phyloP scores from a whole-genome alignment of 768 basidiomycete genomes.

The Suillus hirtellus region DNA sequence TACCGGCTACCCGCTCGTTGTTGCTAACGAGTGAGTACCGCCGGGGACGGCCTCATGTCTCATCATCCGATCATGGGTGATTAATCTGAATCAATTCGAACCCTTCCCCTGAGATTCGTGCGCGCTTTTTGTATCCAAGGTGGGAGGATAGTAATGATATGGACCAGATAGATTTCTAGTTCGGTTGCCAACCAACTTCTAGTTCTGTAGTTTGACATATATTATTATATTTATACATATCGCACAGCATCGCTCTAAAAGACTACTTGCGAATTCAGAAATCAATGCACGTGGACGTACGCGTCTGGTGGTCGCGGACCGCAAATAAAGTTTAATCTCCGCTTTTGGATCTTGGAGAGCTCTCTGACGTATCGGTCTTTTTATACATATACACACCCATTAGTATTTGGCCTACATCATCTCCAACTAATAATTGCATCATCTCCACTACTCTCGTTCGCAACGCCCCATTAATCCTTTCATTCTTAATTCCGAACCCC shows the following conservation, averaged over 20 bases:
- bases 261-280: background rate
- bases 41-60: background rate
- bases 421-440: slow-evolving; percentile 4
- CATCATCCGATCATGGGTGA: background rate
- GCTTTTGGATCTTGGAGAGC: slow-evolving; percentile 13
- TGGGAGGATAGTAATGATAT: background rate
- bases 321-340: slow-evolving; percentile 16
- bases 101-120: background rate
- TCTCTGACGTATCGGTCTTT: slow-evolving; percentile 1
- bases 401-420: slow-evolving; percentile 2
- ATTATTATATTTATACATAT: background rate
- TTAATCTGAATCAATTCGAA: background rate
- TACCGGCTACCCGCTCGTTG: background rate
- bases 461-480: background rate
- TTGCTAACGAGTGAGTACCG: background rate
- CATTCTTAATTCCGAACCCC: background rate
- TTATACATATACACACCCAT: slow-evolving; percentile 1
- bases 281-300: slow-evolving; percentile 6
- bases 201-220: background rate
- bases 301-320: slow-evolving; percentile 9
- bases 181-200: background rate
- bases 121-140: background rate
- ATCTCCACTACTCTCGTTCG: background rate
- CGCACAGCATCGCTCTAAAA: background rate
- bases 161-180: background rate